A percentile compares a stretch with the other conserved stretches of the same genome.
Evolutionary conservation across 2,329 filamentous ascomycete genomes (phyloP).

Genomic region (Penicillium sp.): DNA sequence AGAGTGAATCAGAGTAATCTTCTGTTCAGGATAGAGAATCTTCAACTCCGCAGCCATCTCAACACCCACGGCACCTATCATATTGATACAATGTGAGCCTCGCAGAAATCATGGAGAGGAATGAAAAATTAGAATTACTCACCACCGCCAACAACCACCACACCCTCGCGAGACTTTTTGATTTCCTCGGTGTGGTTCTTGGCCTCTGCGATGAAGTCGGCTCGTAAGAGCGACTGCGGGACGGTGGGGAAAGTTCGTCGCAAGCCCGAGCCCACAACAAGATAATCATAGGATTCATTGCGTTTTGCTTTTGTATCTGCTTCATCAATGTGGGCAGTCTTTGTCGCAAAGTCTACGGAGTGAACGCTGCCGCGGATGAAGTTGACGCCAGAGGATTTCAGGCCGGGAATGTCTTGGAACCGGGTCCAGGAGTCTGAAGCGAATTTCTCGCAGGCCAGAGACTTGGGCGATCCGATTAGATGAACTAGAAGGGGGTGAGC

Average conservation of each 20-base stretch:
- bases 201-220: constrained; percentile 32
- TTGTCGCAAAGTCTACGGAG: constrained; percentile 62
- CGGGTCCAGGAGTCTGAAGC: constrained; percentile 72
- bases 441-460: constrained; percentile 66
- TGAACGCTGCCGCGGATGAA: constrained; percentile 69
- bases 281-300: constrained; percentile 67
- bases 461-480: constrained; percentile 74
- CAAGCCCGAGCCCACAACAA: constrained; percentile 73
- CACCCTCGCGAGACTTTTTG: constrained; percentile 49
- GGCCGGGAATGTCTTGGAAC: constrained; percentile 67
- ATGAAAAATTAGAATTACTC: background rate
- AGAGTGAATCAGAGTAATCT: constrained; percentile 77
- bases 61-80: constrained; percentile 72
- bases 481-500: constrained; percentile 59
- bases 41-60: constrained; percentile 84
- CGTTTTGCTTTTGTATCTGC: constrained; percentile 48
- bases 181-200: constrained; percentile 38
- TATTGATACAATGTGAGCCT: background rate
- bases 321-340: constrained; percentile 62
- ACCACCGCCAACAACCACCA: constrained; percentile 76
- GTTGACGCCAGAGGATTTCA: constrained; percentile 65
- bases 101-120: background rate
- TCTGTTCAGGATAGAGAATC: constrained; percentile 63
- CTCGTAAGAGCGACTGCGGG: constrained; percentile 60
- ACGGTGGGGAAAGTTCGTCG: constrained; percentile 73